Conservation (phyloP, 441 rosid genomes). For the Omphalea diandra region DNA sequence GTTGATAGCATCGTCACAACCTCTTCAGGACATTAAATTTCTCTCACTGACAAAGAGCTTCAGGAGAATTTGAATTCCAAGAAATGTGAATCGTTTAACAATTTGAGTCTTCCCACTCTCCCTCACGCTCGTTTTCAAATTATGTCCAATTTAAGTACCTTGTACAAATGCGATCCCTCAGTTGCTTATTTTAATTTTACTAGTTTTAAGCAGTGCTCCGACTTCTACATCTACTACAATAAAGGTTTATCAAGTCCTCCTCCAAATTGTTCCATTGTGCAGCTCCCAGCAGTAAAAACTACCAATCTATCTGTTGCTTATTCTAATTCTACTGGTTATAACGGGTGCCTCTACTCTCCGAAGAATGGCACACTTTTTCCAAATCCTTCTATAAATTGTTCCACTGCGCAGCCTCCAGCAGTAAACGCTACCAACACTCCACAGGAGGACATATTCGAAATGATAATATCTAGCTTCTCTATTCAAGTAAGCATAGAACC, state of each 20-base stretch:
- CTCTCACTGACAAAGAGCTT: neutral
- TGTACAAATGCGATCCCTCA: neutral
- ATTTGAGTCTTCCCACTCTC: neutral
- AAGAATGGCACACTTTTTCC: too few relatives aligned
- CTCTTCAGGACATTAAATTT: neutral
- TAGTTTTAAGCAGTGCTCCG: neutral
- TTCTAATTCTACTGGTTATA: too few relatives aligned
- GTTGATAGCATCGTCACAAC: neutral
- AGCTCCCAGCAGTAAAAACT: neutral
- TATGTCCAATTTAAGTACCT: neutral
- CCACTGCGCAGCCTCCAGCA: neutral
- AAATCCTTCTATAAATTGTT: neutral
- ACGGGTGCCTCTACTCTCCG: too few relatives aligned
- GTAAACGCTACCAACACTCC: neutral
- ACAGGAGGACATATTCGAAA: neutral
- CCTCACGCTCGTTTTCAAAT: neutral
- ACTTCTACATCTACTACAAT: neutral
- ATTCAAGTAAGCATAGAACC: neutral
- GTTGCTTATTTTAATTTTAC: too few relatives aligned
- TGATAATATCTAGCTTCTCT: neutral
- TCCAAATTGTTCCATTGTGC: neutral
- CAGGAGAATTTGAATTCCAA: neutral
- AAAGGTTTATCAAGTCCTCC: neutral
- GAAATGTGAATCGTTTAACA: constrained; percentile 9
- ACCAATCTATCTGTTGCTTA: too few relatives aligned